Conservation (phyloP, 1,284 basidiomycete genomes). For the Sutorius eximius region DNA sequence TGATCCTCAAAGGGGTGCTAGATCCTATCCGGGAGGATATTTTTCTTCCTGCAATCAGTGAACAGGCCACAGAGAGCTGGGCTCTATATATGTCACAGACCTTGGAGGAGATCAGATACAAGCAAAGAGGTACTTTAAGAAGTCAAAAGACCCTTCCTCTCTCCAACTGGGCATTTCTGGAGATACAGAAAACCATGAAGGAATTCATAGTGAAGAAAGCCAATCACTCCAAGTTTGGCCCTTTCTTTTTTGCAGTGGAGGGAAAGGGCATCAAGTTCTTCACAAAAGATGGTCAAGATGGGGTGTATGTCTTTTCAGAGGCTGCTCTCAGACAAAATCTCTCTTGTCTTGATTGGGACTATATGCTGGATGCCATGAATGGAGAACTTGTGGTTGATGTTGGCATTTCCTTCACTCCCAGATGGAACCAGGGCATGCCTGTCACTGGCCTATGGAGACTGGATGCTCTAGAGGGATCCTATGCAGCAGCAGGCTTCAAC, state of each 20-base stretch:
- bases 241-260: conserved; percentile 22
- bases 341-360: conserved; percentile 3
- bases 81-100: conserved; percentile 2
- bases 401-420: conserved; percentile 1
- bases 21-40: conserved; percentile 14
- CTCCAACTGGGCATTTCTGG: not conserved
- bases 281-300: conserved; percentile 4
- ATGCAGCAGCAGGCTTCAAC: conserved; percentile 2
- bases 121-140: not conserved
- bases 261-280: conserved; percentile 19
- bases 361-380: conserved; percentile 12
- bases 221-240: conserved; percentile 9
- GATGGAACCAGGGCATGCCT: accelerated
- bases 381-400: conserved; percentile 15
- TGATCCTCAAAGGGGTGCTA: too few species aligned
- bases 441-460: conserved; percentile 12
- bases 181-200: conserved; percentile 3
- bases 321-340: not conserved
- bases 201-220: not conserved
- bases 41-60: conserved; percentile 5
- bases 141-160: not conserved
- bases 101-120: conserved; percentile 7
- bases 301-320: not conserved
- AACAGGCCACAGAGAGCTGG: not conserved
- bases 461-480: conserved; percentile 8